These are phyloP conservation scores for Asterella californica DNA, from an alignment of 225 moss, liverwort and hornwort species.

Conservation along the genomic window DNA sequence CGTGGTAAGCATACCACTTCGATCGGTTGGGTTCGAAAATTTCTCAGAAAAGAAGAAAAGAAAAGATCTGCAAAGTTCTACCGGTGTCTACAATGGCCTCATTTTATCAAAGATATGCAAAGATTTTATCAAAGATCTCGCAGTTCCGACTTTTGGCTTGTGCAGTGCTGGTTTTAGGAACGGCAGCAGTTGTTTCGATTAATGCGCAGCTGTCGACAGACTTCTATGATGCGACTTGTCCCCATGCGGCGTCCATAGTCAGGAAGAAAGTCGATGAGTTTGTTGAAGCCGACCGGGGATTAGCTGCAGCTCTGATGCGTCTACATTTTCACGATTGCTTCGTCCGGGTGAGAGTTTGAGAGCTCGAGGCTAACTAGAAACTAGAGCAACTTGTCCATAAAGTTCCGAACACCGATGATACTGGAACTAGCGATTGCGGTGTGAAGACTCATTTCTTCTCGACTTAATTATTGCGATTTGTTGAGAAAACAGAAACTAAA, in stretches of 20 bases:
- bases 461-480: background rate
- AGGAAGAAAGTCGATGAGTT: background rate
- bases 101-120: no score
- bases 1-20: no score
- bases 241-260: constrained; percentile 3
- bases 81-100: background rate
- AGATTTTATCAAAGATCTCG: no score
- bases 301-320: constrained; percentile 23
- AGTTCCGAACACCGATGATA: no score
- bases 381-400: no score
- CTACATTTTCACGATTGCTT: constrained; percentile 36
- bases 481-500: background rate
- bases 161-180: background rate
- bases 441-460: background rate
- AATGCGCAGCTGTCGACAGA: constrained; percentile 6
- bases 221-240: constrained; percentile 15
- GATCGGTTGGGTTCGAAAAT: no score
- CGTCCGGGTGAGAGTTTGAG: constrained; percentile 29
- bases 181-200: background rate
- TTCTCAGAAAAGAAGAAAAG: no score
- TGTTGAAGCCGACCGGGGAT: constrained; percentile 5
- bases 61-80: no score
- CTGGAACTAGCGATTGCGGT: background rate
- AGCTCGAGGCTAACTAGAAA: background rate
- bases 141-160: background rate